phyloP scores from a whole-genome alignment of 345 rosid species.

The Gossypium australe region DNA sequence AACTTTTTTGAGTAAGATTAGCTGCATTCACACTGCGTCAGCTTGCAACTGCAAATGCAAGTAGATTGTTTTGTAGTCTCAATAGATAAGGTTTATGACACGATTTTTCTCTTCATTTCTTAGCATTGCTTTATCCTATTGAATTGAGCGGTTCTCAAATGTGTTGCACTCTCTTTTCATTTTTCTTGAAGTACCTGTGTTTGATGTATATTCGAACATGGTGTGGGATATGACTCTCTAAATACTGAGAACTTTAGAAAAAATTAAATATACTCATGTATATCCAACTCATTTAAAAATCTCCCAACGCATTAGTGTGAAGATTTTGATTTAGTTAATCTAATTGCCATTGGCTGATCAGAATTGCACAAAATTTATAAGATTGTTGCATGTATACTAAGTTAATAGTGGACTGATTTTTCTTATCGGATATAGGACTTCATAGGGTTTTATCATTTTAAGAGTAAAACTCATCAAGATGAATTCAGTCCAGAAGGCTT shows the following conservation, averaged over 20 bases:
- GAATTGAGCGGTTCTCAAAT: background rate
- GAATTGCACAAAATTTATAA: background rate
- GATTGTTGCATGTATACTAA: background rate
- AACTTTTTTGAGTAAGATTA: background rate
- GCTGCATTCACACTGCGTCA: background rate
- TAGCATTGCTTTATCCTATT: background rate
- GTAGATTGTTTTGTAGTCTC: background rate
- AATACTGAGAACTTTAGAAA: background rate
- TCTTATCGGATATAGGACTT: slow-evolving; percentile 40
- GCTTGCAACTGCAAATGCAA: background rate
- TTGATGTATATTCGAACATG: background rate
- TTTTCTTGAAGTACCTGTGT: background rate
- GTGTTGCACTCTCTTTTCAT: background rate
- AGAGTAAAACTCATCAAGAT: slow-evolving; percentile 84
- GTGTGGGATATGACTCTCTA: background rate
- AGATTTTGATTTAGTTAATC: background rate
- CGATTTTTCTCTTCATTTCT: background rate
- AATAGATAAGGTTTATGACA: background rate
- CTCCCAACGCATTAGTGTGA: background rate
- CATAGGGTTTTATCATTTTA: slow-evolving; percentile 68
- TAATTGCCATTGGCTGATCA: background rate
- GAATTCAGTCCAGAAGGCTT: slow-evolving; percentile 85
- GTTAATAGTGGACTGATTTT: background rate
- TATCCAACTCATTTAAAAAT: background rate
- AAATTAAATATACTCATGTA: too few relatives aligned